A percentile compares a stretch with the other conserved stretches of the same genome.
Conservation (phyloP, 225 moss, liverwort and hornwort genomes). For the Polytrichum commune region DNA sequence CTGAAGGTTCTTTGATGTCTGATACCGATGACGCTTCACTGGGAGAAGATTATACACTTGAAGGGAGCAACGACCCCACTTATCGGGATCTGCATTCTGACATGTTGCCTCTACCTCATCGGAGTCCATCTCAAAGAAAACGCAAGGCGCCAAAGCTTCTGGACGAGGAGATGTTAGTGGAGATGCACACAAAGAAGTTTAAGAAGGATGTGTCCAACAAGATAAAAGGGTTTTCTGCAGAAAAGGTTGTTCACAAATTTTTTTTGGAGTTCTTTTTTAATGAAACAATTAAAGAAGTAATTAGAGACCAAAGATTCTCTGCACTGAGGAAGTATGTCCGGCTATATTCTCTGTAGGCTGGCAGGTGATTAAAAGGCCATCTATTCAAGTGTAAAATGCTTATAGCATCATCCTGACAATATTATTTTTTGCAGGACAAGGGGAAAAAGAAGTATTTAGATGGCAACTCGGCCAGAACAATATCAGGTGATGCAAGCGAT, state of each 20-base stretch:
- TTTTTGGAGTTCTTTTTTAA: neutral
- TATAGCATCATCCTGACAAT: neutral
- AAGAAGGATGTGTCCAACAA: conserved; percentile 51
- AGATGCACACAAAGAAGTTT: conserved; percentile 64
- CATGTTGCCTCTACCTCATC: conserved; percentile 50
- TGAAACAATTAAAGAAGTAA: neutral
- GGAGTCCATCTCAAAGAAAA: conserved; percentile 78
- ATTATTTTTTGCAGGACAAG: conserved; percentile 32
- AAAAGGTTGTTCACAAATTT: conserved; percentile 12
- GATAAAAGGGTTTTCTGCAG: conserved; percentile 9
- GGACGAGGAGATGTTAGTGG: conserved; percentile 72
- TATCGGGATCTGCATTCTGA: conserved; percentile 55
- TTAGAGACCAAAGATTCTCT: neutral
- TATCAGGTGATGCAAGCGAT: conserved; percentile 53
- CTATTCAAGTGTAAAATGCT: too few species aligned
- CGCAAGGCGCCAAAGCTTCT: conserved; percentile 74
- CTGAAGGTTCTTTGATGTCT: conserved; percentile 68
- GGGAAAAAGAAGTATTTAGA: conserved; percentile 39
- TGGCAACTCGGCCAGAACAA: conserved; percentile 37
- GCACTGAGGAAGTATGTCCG: too few species aligned
- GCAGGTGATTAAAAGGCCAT: too few species aligned
- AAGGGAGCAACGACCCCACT: conserved; percentile 42
- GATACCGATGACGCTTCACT: conserved; percentile 56
- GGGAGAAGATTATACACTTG: conserved; percentile 44
- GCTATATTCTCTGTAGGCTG: too few species aligned